Evolutionary conservation across 2,329 filamentous ascomycete genomes (phyloP).

Genomic region (Conoideocrella luteorostrata): DNA sequence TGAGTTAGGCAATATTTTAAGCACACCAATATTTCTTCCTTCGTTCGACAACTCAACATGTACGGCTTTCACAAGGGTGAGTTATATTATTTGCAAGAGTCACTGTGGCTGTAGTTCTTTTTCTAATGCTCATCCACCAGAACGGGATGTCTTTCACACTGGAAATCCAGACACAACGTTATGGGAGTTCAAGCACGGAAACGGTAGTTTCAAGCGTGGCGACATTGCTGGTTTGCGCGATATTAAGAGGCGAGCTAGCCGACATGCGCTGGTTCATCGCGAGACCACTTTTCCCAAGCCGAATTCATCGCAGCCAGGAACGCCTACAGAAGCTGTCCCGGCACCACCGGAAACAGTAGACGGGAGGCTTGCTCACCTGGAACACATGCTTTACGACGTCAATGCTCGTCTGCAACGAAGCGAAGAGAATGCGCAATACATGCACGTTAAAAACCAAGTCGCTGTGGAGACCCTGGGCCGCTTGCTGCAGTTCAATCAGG

Average conservation of each 20-base stretch:
- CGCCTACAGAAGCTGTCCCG: constrained; percentile 76
- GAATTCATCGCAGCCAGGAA: constrained; percentile 69
- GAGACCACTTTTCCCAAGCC: constrained; percentile 80
- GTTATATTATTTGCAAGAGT: too few relatives aligned
- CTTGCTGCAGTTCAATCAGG: constrained; percentile 70
- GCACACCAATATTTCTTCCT: constrained; percentile 97
- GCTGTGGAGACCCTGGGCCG: constrained; percentile 75
- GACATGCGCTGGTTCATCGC: constrained; percentile 87
- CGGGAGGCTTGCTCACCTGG: constrained; percentile 64
- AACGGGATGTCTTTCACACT: constrained; percentile 97
- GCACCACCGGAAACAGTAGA: constrained; percentile 68
- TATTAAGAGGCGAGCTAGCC: constrained; percentile 89
- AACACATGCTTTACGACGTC: constrained; percentile 78
- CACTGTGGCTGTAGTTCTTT: too few relatives aligned
- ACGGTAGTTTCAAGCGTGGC: constrained; percentile 92
- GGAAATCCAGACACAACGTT: constrained; percentile 87
- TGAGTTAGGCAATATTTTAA: constrained; percentile 87
- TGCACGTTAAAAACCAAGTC: constrained; percentile 75
- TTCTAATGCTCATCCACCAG: constrained; percentile 37
- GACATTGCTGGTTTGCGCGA: constrained; percentile 86
- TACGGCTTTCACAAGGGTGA: constrained; percentile 98
- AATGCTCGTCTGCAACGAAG: constrained; percentile 68
- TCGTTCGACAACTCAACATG: constrained; percentile 97
- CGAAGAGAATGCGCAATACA: constrained; percentile 73
- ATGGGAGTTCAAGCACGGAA: constrained; percentile 99